Percentiles rank a stretch among this genome's conserved stretches.
phyloP scores from a whole-genome alignment of 2,329 filamentous ascomycete genomes.

The Diaporthe citrichinensis region DNA sequence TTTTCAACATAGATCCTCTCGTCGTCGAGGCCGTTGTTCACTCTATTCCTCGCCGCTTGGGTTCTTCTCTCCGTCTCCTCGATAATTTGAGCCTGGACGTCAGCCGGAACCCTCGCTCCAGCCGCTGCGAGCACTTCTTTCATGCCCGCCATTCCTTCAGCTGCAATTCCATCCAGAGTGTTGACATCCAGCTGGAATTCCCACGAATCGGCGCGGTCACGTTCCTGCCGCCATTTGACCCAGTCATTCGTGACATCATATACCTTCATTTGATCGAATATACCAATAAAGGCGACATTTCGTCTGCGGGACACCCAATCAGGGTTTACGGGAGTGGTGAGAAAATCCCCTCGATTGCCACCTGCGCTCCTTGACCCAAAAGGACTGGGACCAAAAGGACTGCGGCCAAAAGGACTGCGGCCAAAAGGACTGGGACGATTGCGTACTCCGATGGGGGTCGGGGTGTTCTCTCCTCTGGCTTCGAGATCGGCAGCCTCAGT shows the following conservation, averaged over 20 bases:
- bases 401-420: no score
- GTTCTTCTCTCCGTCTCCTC: neutral
- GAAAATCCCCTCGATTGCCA: neutral
- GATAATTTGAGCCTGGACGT: neutral
- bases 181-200: neutral
- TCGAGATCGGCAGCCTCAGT: neutral
- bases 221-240: neutral
- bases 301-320: neutral
- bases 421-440: neutral
- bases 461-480: neutral
- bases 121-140: neutral
- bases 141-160: neutral
- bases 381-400: neutral
- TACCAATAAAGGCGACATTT: neutral
- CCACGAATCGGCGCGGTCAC: neutral
- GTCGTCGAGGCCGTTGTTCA: neutral
- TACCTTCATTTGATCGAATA: neutral
- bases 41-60: neutral
- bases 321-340: neutral
- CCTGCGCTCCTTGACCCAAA: neutral
- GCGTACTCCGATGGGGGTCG: neutral
- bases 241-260: neutral
- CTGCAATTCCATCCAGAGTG: neutral
- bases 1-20: constrained; percentile 1
- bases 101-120: neutral